Base-by-base conservation (phyloP, 345 rosid species). In the Citrus reticulata region DNA sequence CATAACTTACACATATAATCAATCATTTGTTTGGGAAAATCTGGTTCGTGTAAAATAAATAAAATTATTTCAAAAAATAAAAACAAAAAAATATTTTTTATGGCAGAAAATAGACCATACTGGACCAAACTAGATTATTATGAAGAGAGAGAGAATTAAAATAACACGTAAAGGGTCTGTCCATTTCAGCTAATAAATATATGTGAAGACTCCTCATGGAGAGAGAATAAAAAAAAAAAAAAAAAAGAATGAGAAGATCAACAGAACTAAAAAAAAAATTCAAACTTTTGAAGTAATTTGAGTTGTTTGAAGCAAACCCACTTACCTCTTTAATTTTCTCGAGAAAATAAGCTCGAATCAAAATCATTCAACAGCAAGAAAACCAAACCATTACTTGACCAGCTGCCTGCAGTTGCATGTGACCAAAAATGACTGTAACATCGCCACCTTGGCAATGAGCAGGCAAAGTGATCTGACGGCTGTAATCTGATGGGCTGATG, bases 141-240 rank as follows among this genome's bases (percentile, higher is more conserved):
- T 68, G 72, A 34, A 30, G 79, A 77, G 78, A 70, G 67, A 70
- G 67, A 70, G 75, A 59, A 20, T 35, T 6, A 57, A 8, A 55
- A 11, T 49, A 32, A 49, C 79, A 81, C 84, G 80, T 39, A 65
- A 72, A 81, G 71, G 72, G 55, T 37, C 61, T 32, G 81, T 81
- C 83, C 25, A 68, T 60, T 79, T 82, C 82, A 74, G 30, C 64
- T 59, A 32, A 79, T 61, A 62, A 79, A 67, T 78, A 17, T 5
- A 57, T 37, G 6, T 16, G 13, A 32, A 11, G 2, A 17, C 58
- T 5, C 22, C 6, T 54, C 7, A 5, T 46, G 14, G 17, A 46
- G 16, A 46, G 17, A 46, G 16, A 46, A 46, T 30, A 61, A 59
- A 55, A 35, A 9, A 49, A 34, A 74, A 29, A 24, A 49, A 34